These are phyloP conservation scores for Breynia disticha DNA, from an alignment of 441 rosid genomes.

Conservation along the genomic window DNA sequence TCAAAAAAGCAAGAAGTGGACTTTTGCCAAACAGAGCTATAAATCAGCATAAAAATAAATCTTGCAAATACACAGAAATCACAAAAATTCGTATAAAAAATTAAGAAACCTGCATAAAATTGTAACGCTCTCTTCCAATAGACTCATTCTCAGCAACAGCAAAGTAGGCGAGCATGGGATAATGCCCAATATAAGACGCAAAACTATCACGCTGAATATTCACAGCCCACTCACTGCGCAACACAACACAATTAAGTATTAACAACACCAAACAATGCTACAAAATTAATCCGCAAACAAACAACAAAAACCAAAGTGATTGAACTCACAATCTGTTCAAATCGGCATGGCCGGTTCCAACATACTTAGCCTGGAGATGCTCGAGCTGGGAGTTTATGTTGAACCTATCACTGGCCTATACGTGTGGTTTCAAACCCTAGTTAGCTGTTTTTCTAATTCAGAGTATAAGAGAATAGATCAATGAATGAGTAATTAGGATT, in stretches of 20 bases:
- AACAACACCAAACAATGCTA: neutral
- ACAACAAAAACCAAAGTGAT: neutral
- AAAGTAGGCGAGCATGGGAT: constrained; percentile 71
- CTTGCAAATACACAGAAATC: no score
- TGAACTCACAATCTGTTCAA: constrained; percentile 70
- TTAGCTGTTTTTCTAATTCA: no score
- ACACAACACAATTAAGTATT: no score
- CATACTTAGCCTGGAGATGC: constrained; percentile 95
- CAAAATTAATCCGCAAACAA: neutral
- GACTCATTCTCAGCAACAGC: constrained; percentile 91
- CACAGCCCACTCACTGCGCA: constrained; percentile 81
- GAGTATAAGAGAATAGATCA: no score
- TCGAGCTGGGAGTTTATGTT: constrained; percentile 96
- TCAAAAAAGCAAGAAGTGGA: no score
- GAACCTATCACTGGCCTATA: constrained; percentile 95
- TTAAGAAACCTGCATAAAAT: constrained; percentile 76
- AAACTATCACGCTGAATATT: constrained; percentile 91
- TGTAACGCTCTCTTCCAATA: constrained; percentile 87
- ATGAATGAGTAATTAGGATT: no score
- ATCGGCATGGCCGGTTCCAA: constrained; percentile 91
- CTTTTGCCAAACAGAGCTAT: no score
- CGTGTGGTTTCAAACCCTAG: no score
- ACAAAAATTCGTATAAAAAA: neutral
- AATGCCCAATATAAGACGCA: constrained; percentile 91
- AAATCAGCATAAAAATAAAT: no score